phyloP scores from a whole-genome alignment of 345 rosid genomes.

The Populus pruinosa region DNA sequence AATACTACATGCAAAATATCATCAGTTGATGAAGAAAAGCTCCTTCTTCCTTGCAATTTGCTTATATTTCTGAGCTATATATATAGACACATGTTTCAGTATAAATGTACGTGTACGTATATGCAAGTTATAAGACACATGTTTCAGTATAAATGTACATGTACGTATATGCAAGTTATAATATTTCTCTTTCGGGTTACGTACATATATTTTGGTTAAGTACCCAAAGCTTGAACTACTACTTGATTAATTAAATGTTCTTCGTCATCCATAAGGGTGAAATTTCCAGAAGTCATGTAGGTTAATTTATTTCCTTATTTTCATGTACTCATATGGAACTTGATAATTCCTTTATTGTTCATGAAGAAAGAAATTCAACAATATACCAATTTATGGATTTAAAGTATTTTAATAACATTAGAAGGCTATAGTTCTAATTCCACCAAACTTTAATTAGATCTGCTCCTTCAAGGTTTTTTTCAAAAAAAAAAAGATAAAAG shows the following conservation, averaged over 20 bases:
- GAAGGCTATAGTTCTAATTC: background rate
- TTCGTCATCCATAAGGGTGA: background rate
- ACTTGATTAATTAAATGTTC: background rate
- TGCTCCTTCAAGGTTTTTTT: background rate
- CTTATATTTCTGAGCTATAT: background rate
- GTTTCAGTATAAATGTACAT: too few species aligned
- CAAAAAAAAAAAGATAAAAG: too few species aligned
- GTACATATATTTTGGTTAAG: background rate
- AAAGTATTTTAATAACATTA: background rate
- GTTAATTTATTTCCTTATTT: background rate
- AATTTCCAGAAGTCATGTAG: background rate
- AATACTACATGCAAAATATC: background rate
- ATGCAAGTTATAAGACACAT: too few species aligned
- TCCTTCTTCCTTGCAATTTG: background rate
- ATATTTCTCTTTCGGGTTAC: background rate
- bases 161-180: too few species aligned
- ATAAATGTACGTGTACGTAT: too few species aligned
- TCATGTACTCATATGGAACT: background rate
- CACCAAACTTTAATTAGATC: background rate
- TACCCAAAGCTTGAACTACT: background rate
- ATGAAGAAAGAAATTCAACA: slow-evolving; percentile 5
- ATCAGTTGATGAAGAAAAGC: background rate
- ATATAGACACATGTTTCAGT: background rate
- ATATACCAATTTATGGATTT: background rate
- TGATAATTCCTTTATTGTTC: background rate